Evolutionary conservation across 768 basidiomycete species (phyloP).

Genomic region (Suillus clintonianus): DNA sequence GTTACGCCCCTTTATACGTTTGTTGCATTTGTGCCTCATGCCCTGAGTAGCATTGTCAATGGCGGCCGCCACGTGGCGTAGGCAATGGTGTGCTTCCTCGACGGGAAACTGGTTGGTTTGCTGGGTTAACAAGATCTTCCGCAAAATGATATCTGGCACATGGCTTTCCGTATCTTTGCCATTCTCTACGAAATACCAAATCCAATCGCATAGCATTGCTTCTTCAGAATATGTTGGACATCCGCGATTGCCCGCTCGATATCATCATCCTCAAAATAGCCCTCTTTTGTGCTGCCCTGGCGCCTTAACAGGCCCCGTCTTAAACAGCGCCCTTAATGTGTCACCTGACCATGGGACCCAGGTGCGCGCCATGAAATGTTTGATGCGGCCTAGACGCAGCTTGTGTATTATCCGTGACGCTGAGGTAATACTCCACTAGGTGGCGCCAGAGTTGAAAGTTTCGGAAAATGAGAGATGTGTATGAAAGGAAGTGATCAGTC

Average conservation of each 20-base stretch:
- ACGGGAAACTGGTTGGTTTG: background rate
- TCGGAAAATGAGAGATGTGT: too few relatives aligned
- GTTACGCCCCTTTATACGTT: conserved; percentile 30
- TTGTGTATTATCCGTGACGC: too few relatives aligned
- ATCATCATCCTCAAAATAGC: background rate
- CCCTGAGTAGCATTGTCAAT: conserved; percentile 20
- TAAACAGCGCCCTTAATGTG: background rate
- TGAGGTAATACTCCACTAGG: too few relatives aligned
- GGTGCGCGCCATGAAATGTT: too few relatives aligned
- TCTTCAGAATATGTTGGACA: background rate
- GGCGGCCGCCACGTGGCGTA: conserved; percentile 21
- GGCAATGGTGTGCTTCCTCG: background rate
- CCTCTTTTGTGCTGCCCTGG: background rate
- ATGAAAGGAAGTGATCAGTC: too few relatives aligned
- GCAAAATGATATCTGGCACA: background rate
- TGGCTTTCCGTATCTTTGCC: background rate
- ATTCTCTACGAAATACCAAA: background rate
- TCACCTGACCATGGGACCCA: background rate
- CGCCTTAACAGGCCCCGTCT: background rate
- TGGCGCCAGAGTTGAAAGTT: background rate
- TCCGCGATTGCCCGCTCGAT: background rate
- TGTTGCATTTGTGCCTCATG: conserved; percentile 27
- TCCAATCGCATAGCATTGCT: background rate
- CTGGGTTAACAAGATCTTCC: background rate
- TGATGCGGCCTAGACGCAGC: too few relatives aligned